Evolutionary conservation across 257 asterid species (phyloP).

Genomic region (Plantago major): DNA sequence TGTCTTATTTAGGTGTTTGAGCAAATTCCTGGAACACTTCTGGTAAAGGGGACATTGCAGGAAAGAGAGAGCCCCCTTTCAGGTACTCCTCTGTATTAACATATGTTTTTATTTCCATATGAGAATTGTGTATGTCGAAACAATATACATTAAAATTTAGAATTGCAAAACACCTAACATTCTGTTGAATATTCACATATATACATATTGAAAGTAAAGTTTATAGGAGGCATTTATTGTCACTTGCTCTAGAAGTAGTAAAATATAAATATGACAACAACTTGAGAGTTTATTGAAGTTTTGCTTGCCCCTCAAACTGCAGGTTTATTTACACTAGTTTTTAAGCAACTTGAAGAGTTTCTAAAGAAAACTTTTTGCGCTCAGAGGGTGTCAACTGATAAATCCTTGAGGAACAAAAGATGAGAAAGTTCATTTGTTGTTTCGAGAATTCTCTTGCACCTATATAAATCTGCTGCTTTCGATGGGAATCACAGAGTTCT

Average conservation of each 20-base stretch:
- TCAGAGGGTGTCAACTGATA: slow-evolving; percentile 27
- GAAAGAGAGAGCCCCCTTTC: slow-evolving; percentile 46
- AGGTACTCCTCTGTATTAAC: slow-evolving; percentile 32
- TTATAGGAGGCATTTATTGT: no score
- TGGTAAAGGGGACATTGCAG: slow-evolving; percentile 59
- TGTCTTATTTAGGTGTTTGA: slow-evolving; percentile 60
- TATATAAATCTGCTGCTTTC: no score
- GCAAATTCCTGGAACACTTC: slow-evolving; percentile 81
- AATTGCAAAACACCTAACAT: no score
- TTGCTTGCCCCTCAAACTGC: slow-evolving; percentile 15
- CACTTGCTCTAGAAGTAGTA: no score
- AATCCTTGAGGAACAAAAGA: slow-evolving; percentile 20
- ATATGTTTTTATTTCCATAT: neutral
- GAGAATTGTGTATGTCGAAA: neutral
- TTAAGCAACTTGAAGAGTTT: slow-evolving; percentile 52
- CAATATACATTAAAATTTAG: no score
- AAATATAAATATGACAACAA: no score
- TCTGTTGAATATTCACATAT: no score
- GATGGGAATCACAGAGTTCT: no score
- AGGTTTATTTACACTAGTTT: slow-evolving; percentile 46
- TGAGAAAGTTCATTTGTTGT: slow-evolving; percentile 21
- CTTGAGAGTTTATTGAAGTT: neutral
- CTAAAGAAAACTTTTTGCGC: slow-evolving; percentile 38
- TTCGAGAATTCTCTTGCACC: no score
- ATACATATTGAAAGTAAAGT: no score